A percentile compares a stretch with the other conserved stretches of the same genome.
phyloP scores from a whole-genome alignment of 225 moss, liverwort and hornwort species.

The Neckera pumila region DNA sequence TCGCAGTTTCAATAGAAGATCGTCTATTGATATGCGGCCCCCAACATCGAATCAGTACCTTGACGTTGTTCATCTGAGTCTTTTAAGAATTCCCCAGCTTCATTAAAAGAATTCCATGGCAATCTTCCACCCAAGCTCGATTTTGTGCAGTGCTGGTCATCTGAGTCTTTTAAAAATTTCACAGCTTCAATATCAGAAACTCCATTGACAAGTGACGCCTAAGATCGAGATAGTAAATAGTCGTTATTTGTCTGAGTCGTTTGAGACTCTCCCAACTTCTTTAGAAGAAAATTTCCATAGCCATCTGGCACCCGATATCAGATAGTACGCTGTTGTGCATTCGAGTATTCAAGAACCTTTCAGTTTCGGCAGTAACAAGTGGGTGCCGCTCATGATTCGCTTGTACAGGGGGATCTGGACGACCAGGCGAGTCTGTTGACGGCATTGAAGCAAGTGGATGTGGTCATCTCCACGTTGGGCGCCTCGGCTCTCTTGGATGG shows the following conservation, averaged over 20 bases:
- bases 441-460: constrained; percentile 13
- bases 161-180: neutral
- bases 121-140: neutral
- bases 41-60: no score
- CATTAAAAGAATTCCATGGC: no score
- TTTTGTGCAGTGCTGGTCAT: neutral
- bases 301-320: neutral
- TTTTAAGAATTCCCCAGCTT: no score
- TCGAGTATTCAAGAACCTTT: neutral
- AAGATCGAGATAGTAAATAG: no score
- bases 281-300: neutral
- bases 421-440: constrained; percentile 4
- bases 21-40: no score
- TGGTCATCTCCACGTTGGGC: neutral
- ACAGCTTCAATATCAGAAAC: neutral
- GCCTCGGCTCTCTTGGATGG: neutral
- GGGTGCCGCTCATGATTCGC: neutral
- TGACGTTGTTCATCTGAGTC: neutral
- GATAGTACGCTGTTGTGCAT: no score
- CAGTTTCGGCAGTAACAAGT: neutral
- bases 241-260: no score
- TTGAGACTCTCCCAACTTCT: neutral
- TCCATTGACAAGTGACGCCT: neutral
- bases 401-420: neutral
- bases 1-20: no score